Evolutionary conservation across 345 rosid genomes (phyloP).

Genomic region (Camelina neglecta): DNA sequence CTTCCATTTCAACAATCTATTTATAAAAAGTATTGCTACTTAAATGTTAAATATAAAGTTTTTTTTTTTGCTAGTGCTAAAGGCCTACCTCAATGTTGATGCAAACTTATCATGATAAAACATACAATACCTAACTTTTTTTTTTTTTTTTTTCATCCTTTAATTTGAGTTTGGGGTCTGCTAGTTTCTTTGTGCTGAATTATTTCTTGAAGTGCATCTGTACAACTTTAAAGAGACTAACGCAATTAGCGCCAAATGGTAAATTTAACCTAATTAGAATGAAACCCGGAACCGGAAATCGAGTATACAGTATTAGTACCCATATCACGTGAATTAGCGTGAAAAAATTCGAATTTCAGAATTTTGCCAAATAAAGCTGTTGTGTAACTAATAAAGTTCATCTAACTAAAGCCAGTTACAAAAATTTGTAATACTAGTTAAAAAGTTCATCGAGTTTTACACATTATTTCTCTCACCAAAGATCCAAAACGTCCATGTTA

Average conservation of each 20-base stretch:
- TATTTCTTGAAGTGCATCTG: slow-evolving; percentile 6
- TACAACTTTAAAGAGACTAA: slow-evolving; percentile 6
- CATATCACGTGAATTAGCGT: slow-evolving; percentile 9
- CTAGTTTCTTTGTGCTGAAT: neutral
- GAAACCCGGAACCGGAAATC: neutral
- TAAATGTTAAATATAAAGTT: slow-evolving; percentile 19
- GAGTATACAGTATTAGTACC: neutral
- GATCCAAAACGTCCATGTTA: slow-evolving; percentile 11
- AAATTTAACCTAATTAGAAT: neutral
- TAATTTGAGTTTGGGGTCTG: neutral
- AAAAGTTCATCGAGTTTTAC: neutral
- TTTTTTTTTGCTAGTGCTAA: slow-evolving; percentile 21
- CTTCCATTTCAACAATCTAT: slow-evolving; percentile 13
- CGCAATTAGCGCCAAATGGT: slow-evolving; percentile 30
- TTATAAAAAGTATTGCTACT: slow-evolving; percentile 1
- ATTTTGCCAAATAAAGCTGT: neutral
- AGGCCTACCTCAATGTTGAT: slow-evolving; percentile 39
- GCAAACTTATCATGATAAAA: slow-evolving; percentile 44
- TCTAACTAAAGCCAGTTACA: neutral
- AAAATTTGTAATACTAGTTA: neutral
- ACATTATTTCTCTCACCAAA: neutral
- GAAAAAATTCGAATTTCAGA: slow-evolving; percentile 10
- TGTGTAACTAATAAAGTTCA: neutral
- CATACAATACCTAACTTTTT: slow-evolving; percentile 23
- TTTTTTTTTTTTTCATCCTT: neutral